Evolutionary conservation across 2,329 filamentous ascomycete species (phyloP).

Genomic region (Paraconiothyrium sp.): DNA sequence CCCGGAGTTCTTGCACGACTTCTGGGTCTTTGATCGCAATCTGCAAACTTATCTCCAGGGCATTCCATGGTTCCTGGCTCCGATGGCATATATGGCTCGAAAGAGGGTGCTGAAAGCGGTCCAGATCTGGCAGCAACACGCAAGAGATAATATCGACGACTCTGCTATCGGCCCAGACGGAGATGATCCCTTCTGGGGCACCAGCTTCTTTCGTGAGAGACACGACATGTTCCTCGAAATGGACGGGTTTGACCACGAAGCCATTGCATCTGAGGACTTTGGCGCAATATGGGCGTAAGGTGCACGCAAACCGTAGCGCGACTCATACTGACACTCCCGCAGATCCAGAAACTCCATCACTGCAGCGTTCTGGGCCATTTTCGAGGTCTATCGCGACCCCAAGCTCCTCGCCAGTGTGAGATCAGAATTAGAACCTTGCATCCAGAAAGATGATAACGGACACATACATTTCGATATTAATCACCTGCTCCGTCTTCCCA

Average conservation of each 20-base stretch:
- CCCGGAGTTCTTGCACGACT: constrained; percentile 16
- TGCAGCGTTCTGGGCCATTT: constrained; percentile 32
- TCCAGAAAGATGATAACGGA: not conserved
- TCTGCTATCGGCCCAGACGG: too few relatives aligned
- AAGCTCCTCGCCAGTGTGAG: constrained; percentile 21
- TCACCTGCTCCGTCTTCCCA: constrained; percentile 12
- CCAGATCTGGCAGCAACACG: not conserved
- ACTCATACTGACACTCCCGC: not conserved
- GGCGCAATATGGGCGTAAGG: too few relatives aligned
- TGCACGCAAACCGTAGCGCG: not conserved
- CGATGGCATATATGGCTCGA: constrained; percentile 9
- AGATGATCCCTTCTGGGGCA: constrained; percentile 21
- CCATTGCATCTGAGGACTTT: constrained; percentile 18
- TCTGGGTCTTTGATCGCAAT: constrained; percentile 19
- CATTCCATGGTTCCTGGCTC: constrained; percentile 13
- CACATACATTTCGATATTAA: constrained; percentile 24
- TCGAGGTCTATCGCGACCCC: constrained; percentile 31
- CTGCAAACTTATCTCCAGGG: constrained; percentile 9
- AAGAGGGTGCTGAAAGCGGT: constrained; percentile 7
- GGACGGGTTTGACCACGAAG: constrained; percentile 19
- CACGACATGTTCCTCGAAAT: constrained; percentile 18
- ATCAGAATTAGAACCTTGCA: not conserved
- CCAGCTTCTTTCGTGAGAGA: constrained; percentile 15
- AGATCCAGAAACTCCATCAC: constrained; percentile 15
- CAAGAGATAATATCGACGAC: not conserved